Base-by-base conservation (phyloP, 1,284 basidiomycete genomes). In the Austroboletus novae-zelandiae region DNA sequence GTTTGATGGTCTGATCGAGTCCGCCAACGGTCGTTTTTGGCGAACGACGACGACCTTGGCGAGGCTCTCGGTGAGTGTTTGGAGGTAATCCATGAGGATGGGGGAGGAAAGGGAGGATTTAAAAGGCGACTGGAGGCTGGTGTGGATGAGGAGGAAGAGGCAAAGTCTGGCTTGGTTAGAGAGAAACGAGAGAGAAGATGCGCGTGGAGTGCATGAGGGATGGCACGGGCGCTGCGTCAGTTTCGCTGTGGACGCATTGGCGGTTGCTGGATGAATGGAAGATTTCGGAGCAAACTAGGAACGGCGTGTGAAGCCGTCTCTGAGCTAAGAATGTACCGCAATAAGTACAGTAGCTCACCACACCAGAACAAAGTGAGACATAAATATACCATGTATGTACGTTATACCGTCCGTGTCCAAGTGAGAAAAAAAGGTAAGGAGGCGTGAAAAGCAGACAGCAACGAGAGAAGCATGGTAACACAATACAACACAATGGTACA, bases 181-280 rank as follows among this genome's bases (percentile, higher is more conserved):
- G 20, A 8, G 15, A 14, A 40, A 14, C 2, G 2, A 43, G 46
- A 29, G 34, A 47, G 31, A 48, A 14, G 17, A 13, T 4, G 31
- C 15, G 40, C 45, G 55, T 30, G 40, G 30, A 34, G 41, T 51
- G 43, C 57, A 63, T 61, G 60, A 49, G 51, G 55, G 45, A 47
- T 23, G 20, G 20, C 34, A 39, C 41, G 35, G 30, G 18, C 23
- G 35, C 43, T 43, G 62, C 58, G 62, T 43, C 34, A 65, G 47
- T 49, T 61, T 61, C 29, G 60, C 62, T n/a, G 60, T 44, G 47
- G 51, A 48, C 36, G 20, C 58, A 63, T 63, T 59, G 58, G 55
- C 53, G 52, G 55, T 25, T 31, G 37, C 34, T 36, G 45, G 30
- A 30, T 30, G 45, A 49, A 52, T 48, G 47, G 48, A 46, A 18